Evolutionary conservation across 2,329 filamentous ascomycete species (phyloP).

Genomic region (Fusarium marasasianum): DNA sequence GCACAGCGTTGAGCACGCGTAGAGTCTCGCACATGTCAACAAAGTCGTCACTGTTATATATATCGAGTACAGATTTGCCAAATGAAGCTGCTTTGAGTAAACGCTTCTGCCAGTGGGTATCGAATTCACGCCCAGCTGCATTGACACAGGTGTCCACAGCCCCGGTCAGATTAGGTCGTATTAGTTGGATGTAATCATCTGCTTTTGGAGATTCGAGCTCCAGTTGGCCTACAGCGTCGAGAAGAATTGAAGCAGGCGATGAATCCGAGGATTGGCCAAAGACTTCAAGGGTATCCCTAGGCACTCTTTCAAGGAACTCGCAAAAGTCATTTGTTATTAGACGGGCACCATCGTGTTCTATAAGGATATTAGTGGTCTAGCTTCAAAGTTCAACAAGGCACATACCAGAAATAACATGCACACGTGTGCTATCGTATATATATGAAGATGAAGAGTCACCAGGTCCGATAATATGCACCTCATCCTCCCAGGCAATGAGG

Average conservation of each 20-base stretch:
- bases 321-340: constrained; percentile 93
- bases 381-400: too few relatives aligned
- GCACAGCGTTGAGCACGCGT: constrained; percentile 89
- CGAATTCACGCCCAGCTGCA: constrained; percentile 92
- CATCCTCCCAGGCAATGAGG: constrained; percentile 96
- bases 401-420: constrained; percentile 85
- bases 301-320: constrained; percentile 96
- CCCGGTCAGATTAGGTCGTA: constrained; percentile 85
- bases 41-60: constrained; percentile 98
- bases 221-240: constrained; percentile 91
- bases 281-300: constrained; percentile 85
- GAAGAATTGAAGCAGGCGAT: constrained; percentile 87
- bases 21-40: constrained; percentile 97
- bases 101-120: constrained; percentile 91
- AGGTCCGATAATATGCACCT: constrained; percentile 92
- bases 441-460: constrained; percentile 79
- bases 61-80: constrained; percentile 94
- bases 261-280: constrained; percentile 90
- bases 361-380: constrained; percentile 5
- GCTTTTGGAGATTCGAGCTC: constrained; percentile 96
- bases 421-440: constrained; percentile 88
- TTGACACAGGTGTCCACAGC: constrained; percentile 94
- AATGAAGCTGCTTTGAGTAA: constrained; percentile 96
- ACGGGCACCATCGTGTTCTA: constrained; percentile 83
- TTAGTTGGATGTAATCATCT: constrained; percentile 96